Percentiles rank a stretch among this genome's conserved stretches.
Evolutionary conservation across 176 grass and related monocot species (phyloP).

Genomic region (Elaeis guineensis): DNA sequence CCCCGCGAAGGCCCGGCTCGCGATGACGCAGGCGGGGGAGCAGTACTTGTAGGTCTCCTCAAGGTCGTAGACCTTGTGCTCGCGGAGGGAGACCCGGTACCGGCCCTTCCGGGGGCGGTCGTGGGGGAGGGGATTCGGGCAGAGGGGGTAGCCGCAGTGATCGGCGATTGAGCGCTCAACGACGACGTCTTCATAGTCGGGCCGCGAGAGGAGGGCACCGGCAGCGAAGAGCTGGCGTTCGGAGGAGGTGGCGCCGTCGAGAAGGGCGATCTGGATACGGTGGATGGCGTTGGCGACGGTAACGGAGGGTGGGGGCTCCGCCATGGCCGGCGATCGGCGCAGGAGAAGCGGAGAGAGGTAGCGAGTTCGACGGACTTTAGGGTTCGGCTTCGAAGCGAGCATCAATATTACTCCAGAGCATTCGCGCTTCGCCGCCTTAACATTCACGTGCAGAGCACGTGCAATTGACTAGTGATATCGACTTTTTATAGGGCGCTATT

Average conservation of each 20-base stretch:
- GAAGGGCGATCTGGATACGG: conserved; percentile 49
- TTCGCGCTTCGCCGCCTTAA: too few relatives aligned
- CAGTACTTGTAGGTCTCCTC: conserved; percentile 75
- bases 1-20: conserved; percentile 38
- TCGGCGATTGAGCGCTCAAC: conserved; percentile 54
- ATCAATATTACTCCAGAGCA: too few relatives aligned
- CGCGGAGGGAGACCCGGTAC: conserved; percentile 63
- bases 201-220: conserved; percentile 37
- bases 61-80: conserved; percentile 94
- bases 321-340: background rate
- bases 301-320: background rate
- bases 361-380: too few relatives aligned
- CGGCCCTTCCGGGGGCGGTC: conserved; percentile 5
- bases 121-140: conserved; percentile 29
- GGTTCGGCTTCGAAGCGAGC: too few relatives aligned
- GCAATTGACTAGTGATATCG: too few relatives aligned
- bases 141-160: conserved; percentile 41
- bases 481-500: too few relatives aligned
- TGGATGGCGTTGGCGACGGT: conserved; percentile 31
- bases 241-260: conserved; percentile 34
- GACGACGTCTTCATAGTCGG: conserved; percentile 80
- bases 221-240: conserved; percentile 42
- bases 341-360: background rate
- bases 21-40: conserved; percentile 53
- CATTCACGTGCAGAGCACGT: too few relatives aligned